phyloP scores from a whole-genome alignment of 306 rosid species.

The Quillaja saponaria region DNA sequence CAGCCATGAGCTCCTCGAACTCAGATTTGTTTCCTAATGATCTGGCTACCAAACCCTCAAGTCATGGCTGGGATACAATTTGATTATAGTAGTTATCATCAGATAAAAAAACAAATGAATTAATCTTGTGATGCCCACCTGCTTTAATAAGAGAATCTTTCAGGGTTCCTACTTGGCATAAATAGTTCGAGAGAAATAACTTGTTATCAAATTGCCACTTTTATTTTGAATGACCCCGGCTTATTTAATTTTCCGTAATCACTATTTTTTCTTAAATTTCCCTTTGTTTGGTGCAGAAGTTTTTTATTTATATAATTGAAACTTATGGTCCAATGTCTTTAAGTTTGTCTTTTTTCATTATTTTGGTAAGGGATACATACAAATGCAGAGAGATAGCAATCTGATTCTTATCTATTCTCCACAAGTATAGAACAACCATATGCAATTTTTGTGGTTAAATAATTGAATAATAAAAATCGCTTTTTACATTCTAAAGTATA shows the following conservation, averaged over 20 bases:
- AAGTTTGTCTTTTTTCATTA: not conserved
- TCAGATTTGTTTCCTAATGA: not conserved
- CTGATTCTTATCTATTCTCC: not conserved
- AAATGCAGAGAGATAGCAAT: not conserved
- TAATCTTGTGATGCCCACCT: not conserved
- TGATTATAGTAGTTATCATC: not conserved
- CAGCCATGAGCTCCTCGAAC: not conserved
- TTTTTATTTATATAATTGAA: not conserved
- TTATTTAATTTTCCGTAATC: not conserved
- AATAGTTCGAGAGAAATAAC: not conserved
- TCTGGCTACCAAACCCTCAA: not conserved
- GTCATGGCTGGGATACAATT: not conserved
- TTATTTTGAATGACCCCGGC: not conserved
- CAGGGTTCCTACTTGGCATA: not conserved
- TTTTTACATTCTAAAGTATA: not conserved
- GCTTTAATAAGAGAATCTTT: not conserved
- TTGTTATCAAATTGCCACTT: not conserved
- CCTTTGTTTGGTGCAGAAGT: not conserved
- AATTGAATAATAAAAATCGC: not conserved
- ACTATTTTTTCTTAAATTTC: not conserved
- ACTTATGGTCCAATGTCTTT: not conserved
- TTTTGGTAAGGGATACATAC: not conserved
- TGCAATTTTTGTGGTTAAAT: not conserved
- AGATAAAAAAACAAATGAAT: not conserved
- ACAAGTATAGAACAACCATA: not conserved